Evolutionary conservation across 1,284 basidiomycete species (phyloP).

Genomic region (Naganishia albida): DNA sequence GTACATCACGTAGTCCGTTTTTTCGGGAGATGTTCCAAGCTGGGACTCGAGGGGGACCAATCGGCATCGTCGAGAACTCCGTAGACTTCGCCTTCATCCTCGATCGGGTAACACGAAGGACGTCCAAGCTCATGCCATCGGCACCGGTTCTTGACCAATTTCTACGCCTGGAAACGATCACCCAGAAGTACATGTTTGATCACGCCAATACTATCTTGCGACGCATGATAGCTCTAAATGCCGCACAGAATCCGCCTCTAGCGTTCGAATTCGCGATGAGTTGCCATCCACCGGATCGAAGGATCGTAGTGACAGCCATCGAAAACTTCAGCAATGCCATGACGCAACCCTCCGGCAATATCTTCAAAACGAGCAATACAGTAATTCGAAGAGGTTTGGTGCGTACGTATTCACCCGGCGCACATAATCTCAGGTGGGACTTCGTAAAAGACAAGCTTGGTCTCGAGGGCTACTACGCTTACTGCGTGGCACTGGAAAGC

Average conservation of each 20-base stretch:
- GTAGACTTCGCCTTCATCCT: background rate
- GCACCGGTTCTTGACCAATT: background rate
- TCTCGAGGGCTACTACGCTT: background rate
- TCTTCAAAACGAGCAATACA: background rate
- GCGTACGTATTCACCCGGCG: background rate
- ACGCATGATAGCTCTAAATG: background rate
- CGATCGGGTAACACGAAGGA: background rate
- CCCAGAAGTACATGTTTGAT: conserved; percentile 2
- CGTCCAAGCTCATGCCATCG: too few relatives aligned
- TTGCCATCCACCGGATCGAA: background rate
- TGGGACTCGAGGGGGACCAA: background rate
- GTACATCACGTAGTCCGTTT: background rate
- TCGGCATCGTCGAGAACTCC: background rate
- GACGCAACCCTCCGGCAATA: background rate
- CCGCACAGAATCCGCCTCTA: background rate
- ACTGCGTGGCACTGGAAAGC: background rate
- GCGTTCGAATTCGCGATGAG: background rate
- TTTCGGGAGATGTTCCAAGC: conserved; percentile 9
- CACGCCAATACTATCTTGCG: background rate
- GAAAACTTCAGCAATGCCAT: background rate
- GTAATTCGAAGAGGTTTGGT: background rate
- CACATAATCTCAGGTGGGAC: background rate
- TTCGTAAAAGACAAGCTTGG: background rate
- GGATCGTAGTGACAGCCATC: background rate
- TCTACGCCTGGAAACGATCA: background rate